Conservation (phyloP, 2,329 filamentous ascomycete genomes). For the Myriosclerotinia curreyana region DNA sequence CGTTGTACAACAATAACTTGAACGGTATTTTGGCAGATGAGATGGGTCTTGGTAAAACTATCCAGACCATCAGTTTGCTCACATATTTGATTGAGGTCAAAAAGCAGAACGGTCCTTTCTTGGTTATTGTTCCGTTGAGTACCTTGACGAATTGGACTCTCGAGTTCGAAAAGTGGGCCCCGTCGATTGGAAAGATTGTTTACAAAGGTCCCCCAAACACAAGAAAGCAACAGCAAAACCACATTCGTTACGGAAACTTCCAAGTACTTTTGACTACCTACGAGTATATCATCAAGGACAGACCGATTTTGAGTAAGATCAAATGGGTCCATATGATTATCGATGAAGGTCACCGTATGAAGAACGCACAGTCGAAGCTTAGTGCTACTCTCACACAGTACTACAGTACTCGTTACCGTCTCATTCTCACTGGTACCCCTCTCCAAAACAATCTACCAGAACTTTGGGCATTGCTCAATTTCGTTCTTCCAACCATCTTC, state of each 20-base stretch:
- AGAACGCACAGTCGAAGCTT: conserved; percentile 94
- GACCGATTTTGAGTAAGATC: conserved; percentile 92
- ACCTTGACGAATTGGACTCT: conserved; percentile 98
- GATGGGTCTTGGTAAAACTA: conserved; percentile 99
- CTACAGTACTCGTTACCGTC: conserved; percentile 89
- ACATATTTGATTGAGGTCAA: conserved; percentile 97
- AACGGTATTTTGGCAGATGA: conserved; percentile 98
- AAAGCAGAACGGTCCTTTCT: conserved; percentile 83
- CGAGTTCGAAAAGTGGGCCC: conserved; percentile 99
- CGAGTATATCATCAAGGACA: conserved; percentile 99
- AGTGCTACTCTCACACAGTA: conserved; percentile 93
- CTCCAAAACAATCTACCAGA: conserved; percentile 96
- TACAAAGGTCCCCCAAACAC: conserved; percentile 93
- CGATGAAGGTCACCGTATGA: conserved; percentile 99
- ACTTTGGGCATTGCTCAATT: conserved; percentile 97
- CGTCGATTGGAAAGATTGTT: conserved; percentile 78
- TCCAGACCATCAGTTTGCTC: conserved; percentile 96
- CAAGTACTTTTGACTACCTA: conserved; percentile 97
- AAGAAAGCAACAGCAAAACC: conserved; percentile 86
- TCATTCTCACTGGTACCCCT: conserved; percentile 96
- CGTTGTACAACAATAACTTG: conserved; percentile 98
- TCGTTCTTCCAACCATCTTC: conserved; percentile 97
- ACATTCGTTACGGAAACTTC: conserved; percentile 91
- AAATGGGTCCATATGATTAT: conserved; percentile 99
- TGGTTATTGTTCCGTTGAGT: conserved; percentile 95